Base-by-base conservation (phyloP, 2,329 filamentous ascomycete genomes). In the Fusarium brachygibbosum region DNA sequence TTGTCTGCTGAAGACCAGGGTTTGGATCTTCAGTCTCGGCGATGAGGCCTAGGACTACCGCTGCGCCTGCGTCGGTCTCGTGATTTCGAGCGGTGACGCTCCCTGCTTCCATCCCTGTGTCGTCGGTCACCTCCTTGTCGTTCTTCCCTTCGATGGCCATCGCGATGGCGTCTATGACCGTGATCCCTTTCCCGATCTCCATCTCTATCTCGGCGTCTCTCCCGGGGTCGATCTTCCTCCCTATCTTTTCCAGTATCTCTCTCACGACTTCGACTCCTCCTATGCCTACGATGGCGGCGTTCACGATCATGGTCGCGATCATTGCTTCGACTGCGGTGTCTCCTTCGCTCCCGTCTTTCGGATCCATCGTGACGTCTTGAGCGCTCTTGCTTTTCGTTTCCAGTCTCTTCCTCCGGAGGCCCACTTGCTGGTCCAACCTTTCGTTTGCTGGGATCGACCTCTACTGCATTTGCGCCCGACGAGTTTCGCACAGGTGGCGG, bases 381-480 rank as follows among this genome's bases (percentile, higher is more conserved):
- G 35, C 72, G 72, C 8, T 80, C 76, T 35, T 70, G 69, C 46
- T 71, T 73, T 52, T 69, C 52, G 13, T 78, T 75, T 40, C 68
- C 66, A 66, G 46, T 67, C 57, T 69, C 76, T 71, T 66, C 70
- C 42, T 58, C 51, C 5, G 71, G 74, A 68, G 75, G 58, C 14
- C 70, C 38, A 56, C 69, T 59, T 44, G 71, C 72, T 1, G 78
- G 75, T 0, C 76, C 79, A 13, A 80, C 70, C 9, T 79, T 73
- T 59, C 81, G 78, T 54, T 79, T 78, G 2, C 77, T 77, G 3
- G 70, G 73, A 6, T 82, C 86, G 29, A 91, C 86, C 40, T 89
- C 90, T 13, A 97, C 79, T 1, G 92, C 87, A 77, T 96, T 97
- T 4, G 86, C 85, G 6, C 85, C 87, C 2, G 86, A 87, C 1